Evolutionary conservation across 2,329 filamentous ascomycete genomes (phyloP).

Genomic region (Pyrenophora tritici-repentis): DNA sequence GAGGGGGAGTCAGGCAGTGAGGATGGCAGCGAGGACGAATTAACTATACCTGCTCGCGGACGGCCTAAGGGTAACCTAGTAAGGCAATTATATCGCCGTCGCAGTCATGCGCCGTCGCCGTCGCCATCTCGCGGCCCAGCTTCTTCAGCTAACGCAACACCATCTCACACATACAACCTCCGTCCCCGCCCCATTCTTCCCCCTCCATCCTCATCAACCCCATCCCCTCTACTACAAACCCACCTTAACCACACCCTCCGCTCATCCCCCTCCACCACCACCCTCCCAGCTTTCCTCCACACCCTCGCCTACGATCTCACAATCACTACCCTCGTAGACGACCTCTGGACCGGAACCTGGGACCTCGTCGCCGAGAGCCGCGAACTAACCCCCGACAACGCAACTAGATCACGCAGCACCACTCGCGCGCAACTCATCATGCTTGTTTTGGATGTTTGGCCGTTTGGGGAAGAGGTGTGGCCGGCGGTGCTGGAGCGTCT

Average conservation of each 20-base stretch:
- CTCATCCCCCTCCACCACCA: neutral
- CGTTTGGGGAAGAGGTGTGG: neutral
- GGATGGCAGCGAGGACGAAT: neutral
- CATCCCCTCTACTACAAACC: too few species aligned
- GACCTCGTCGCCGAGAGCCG: neutral
- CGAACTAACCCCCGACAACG: neutral
- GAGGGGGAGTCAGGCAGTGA: neutral
- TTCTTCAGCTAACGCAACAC: too few species aligned
- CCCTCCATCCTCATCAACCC: too few species aligned
- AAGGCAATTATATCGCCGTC: neutral
- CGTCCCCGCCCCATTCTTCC: neutral
- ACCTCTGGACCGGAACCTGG: constrained; percentile 5
- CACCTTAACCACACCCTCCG: too few species aligned
- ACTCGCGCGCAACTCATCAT: neutral
- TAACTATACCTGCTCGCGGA: neutral
- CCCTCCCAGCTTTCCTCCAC: neutral
- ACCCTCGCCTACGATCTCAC: neutral
- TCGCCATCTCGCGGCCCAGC: neutral
- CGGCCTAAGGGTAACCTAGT: neutral
- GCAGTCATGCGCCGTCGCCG: neutral
- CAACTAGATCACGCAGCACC: neutral
- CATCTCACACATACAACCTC: neutral
- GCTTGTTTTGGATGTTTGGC: neutral
- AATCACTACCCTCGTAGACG: neutral
- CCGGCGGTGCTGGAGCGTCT: neutral